Base-by-base conservation (phyloP, 257 asterid species). In the Nicotiana otophora region DNA sequence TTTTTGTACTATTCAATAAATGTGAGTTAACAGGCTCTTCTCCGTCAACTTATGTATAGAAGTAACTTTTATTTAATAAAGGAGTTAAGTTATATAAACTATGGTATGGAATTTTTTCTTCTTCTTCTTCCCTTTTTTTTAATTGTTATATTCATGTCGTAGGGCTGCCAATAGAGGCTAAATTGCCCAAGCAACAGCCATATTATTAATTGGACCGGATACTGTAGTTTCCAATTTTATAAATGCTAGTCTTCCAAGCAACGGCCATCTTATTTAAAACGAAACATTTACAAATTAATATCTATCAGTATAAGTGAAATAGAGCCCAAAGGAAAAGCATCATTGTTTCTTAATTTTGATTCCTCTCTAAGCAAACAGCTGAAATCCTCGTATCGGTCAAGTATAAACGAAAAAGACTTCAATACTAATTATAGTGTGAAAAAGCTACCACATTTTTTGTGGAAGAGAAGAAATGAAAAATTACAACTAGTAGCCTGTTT, bases 301-400 rank as follows among this genome's bases (percentile, higher is more conserved):
- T 48, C 55, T 10, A 19, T 48, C 54, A n/a, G 5, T 16, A 1
- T 7, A 58, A n/a, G 65, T 57, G 10, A 58, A 60, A 20, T 80
- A 30, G 60, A 36, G 55, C 15, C 69, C n/a, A n/a, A 10, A 7
- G 61, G 20, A 62, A n/a, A 51, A 39, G 46, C 61, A 79, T 3
- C 20, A 30, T 48, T n/a, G 17, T 74, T 30, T 46, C 36, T 53
- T 53, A 53, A 53, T 53, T 53, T 4, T 57, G 12, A 74, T 33
- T 55, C 80, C 34, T 46, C 61, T 74, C 48, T 72, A 57, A 46
- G 28, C 60, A 72, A 72, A 72, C 36, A 62, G 16, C 39, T 79
- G 46, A 61, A 80, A n/a, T 62, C 82, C 82, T 80, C 62, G 30
- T 61, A 62, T 79, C 61, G 33, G 39, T 39, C 10, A 79, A 61